phyloP scores from a whole-genome alignment of 2,329 filamentous ascomycete species.

The Sporothrix pallida region DNA sequence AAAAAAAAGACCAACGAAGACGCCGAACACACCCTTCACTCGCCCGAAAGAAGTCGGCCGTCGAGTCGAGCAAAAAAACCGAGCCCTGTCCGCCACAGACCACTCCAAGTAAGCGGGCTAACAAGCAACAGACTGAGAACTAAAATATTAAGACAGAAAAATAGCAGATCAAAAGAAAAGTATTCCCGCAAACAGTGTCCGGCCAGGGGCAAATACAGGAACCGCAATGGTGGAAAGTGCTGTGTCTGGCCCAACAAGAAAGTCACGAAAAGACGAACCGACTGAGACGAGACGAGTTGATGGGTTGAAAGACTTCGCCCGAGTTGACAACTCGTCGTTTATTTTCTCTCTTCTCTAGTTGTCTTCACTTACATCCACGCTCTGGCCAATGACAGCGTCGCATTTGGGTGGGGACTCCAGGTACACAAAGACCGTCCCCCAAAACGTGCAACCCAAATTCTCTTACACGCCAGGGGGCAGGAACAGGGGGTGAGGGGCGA shows the following conservation, averaged over 20 bases:
- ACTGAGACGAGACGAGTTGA: slow-evolving; percentile 13
- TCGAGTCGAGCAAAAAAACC: background rate
- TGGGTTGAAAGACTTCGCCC: background rate
- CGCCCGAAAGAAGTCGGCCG: background rate
- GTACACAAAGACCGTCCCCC: background rate
- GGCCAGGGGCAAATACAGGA: slow-evolving; percentile 8
- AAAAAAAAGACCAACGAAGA: background rate
- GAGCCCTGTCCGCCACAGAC: background rate
- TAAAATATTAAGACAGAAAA: background rate
- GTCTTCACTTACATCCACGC: slow-evolving; percentile 13
- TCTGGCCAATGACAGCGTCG: slow-evolving; percentile 20
- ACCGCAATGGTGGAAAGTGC: background rate
- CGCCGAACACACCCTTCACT: background rate
- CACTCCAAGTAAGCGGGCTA: background rate
- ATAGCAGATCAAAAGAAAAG: background rate
- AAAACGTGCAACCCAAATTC: slow-evolving; percentile 20
- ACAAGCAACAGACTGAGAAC: background rate
- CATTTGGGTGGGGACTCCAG: background rate
- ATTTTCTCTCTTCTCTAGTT: background rate
- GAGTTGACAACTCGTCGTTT: slow-evolving; percentile 15
- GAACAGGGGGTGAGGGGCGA: slow-evolving; percentile 21
- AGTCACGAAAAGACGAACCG: background rate
- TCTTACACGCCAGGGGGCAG: slow-evolving; percentile 24
- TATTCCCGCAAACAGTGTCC: background rate
- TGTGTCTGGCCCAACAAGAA: background rate